A percentile compares a stretch with the other conserved stretches of the same genome.
Conservation (phyloP, 176 grass and related monocot species). For the Avena insularis region DNA sequence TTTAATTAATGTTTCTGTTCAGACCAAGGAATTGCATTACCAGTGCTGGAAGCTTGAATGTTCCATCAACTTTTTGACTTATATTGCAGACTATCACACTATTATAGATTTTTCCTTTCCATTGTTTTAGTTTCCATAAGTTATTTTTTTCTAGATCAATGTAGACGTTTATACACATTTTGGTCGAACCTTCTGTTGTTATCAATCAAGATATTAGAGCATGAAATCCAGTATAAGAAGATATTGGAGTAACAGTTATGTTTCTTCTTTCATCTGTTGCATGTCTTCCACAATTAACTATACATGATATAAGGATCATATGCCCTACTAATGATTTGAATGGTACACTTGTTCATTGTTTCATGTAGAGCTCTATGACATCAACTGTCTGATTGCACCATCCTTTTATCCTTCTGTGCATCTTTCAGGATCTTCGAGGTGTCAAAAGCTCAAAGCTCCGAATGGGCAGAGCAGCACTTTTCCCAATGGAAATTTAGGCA, state of each 20-base stretch:
- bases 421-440: no score
- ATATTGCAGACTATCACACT: slow-evolving; percentile 43
- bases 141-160: no score
- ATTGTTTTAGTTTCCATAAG: not conserved
- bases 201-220: no score
- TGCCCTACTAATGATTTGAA: slow-evolving; percentile 79
- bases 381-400: slow-evolving; percentile 24
- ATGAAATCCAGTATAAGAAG: not conserved
- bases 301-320: slow-evolving; percentile 30
- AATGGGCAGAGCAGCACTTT: no score
- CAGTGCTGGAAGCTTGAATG: slow-evolving; percentile 4
- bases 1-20: slow-evolving; percentile 32
- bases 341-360: slow-evolving; percentile 48
- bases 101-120: slow-evolving; percentile 10
- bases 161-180: no score
- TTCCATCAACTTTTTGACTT: not conserved
- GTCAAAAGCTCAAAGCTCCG: no score
- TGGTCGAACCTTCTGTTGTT: no score
- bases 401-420: not conserved
- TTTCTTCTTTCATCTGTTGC: not conserved
- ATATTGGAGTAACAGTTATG: slow-evolving; percentile 26
- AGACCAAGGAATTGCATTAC: slow-evolving; percentile 11
- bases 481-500: no score
- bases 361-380: slow-evolving; percentile 33
- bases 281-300: not conserved